Conservation (phyloP, 106 monocot genomes). For the Phalaenopsis aphrodite region DNA sequence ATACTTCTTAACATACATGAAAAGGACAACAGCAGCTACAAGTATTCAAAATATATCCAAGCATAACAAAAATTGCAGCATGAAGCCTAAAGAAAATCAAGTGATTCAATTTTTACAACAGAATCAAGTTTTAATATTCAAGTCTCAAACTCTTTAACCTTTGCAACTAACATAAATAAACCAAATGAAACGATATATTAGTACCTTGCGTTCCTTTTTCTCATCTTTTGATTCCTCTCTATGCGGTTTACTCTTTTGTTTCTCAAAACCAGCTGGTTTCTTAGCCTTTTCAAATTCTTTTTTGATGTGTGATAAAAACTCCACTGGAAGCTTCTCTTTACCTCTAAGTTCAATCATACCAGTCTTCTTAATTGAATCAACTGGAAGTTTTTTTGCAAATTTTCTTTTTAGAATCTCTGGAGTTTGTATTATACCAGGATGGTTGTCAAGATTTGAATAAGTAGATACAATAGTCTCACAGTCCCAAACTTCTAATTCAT, state of each 20-base stretch:
- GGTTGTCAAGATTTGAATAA: slow-evolving; percentile 87
- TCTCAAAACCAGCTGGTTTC: slow-evolving; percentile 15
- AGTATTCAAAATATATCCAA: neutral
- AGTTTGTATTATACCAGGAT: slow-evolving; percentile 81
- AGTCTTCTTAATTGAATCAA: slow-evolving; percentile 20
- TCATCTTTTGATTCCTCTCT: slow-evolving; percentile 77
- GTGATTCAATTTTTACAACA: neutral
- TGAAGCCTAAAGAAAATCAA: neutral
- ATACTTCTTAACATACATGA: neutral
- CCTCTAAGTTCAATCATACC: slow-evolving; percentile 69
- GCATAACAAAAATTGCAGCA: neutral
- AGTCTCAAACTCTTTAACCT: neutral
- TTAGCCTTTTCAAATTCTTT: slow-evolving; percentile 43
- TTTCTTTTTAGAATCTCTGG: slow-evolving; percentile 47
- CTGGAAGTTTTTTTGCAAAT: slow-evolving; percentile 20
- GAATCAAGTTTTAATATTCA: neutral
- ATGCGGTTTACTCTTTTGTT: slow-evolving; percentile 27
- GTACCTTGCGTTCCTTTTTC: slow-evolving; percentile 95
- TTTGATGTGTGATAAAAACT: slow-evolving; percentile 56
- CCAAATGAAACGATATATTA: neutral
- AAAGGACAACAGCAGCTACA: neutral
- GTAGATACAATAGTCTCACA: slow-evolving; percentile 94
- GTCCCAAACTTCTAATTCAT: slow-evolving; percentile 89
- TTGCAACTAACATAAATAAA: neutral
- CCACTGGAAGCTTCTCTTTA: slow-evolving; percentile 74